These are phyloP conservation scores for Hura crepitans DNA, from an alignment of 441 rosid genomes.

Conservation along the genomic window DNA sequence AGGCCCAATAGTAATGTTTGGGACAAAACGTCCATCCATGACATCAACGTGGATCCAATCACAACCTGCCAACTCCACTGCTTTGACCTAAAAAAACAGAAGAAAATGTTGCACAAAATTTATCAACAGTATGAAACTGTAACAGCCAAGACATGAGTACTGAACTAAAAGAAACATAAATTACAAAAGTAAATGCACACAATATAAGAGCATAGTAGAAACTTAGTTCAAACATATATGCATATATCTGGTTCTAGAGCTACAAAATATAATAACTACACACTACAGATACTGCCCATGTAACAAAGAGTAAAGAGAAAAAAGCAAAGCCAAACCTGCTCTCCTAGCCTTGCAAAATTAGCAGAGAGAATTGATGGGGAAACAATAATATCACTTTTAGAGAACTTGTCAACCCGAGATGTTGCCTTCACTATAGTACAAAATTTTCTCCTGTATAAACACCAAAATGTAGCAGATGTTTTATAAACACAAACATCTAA, in stretches of 20 bases:
- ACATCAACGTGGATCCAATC: conserved; percentile 99
- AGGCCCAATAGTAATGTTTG: conserved; percentile 97
- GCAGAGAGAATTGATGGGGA: conserved; percentile 95
- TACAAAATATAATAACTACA: background rate
- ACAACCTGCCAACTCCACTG: conserved; percentile 95
- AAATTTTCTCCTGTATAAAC: conserved; percentile 48
- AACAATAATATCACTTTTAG: conserved; percentile 76
- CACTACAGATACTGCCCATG: background rate
- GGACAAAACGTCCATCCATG: conserved; percentile 98
- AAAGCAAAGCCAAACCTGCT: conserved; percentile 48
- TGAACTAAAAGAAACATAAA: background rate
- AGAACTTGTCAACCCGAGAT: conserved; percentile 82
- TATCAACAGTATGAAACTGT: background rate
- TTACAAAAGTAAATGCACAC: conserved; percentile 1
- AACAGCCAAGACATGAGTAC: conserved; percentile 1
- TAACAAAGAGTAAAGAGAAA: conserved; percentile 10
- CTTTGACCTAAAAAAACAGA: conserved; percentile 63
- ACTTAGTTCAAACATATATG: background rate
- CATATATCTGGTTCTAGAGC: background rate
- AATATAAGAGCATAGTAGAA: background rate
- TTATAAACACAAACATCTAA: conserved; percentile 8
- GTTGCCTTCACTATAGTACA: conserved; percentile 61
- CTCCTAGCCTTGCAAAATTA: conserved; percentile 84
- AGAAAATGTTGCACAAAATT: conserved; percentile 16
- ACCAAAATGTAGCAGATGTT: conserved; percentile 16